Percentiles rank a stretch among this genome's conserved stretches.
These are phyloP conservation scores for Aspergillus sp. DNA, from an alignment of 2,329 filamentous ascomycete species.

Conservation along the genomic window DNA sequence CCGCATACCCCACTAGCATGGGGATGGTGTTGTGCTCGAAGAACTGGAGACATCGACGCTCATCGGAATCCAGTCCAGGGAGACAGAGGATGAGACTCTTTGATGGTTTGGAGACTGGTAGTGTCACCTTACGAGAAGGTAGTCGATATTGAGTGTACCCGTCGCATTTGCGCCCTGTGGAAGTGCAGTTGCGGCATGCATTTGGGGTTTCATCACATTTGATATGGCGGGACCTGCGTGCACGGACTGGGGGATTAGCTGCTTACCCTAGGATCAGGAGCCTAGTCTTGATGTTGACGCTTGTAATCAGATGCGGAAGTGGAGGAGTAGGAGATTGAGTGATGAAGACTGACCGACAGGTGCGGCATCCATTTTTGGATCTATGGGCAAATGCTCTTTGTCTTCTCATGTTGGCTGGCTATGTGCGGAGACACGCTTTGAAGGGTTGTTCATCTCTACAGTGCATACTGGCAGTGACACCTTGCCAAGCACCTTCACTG, in stretches of 20 bases:
- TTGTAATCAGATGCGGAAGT: no score
- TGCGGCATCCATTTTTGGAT: slow-evolving; percentile 2
- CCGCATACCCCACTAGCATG: background rate
- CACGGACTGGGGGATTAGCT: background rate
- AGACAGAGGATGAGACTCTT: background rate
- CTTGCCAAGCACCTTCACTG: no score
- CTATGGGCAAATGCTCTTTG: background rate
- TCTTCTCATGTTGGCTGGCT: background rate
- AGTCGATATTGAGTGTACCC: background rate
- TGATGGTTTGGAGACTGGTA: background rate
- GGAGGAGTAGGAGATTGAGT: background rate
- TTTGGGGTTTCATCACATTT: slow-evolving; percentile 4
- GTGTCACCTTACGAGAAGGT: background rate
- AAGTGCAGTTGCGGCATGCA: background rate
- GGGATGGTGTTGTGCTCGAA: background rate
- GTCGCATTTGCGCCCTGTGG: slow-evolving; percentile 2
- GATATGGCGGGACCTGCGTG: slow-evolving; percentile 1
- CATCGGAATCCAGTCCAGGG: background rate
- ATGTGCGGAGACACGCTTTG: background rate
- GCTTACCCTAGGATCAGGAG: background rate
- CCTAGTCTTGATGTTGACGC: background rate
- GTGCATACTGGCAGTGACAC: background rate
- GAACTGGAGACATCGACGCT: background rate
- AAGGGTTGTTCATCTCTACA: background rate
- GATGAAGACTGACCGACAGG: slow-evolving; percentile 3